These are phyloP conservation scores for Niebla homalea DNA, from an alignment of 495 filamentous ascomycete species.

Conservation along the genomic window DNA sequence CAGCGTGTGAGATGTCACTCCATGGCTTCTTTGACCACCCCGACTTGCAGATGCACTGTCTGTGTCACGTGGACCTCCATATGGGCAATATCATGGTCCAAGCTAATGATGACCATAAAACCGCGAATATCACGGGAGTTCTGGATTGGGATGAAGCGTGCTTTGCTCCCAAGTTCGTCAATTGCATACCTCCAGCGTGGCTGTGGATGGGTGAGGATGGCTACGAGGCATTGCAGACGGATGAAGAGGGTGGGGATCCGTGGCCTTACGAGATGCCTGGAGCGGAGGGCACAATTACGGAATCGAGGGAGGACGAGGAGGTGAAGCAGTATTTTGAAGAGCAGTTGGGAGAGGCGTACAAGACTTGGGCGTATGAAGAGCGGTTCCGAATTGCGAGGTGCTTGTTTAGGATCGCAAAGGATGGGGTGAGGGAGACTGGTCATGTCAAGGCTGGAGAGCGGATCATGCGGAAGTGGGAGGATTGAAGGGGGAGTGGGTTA, in stretches of 20 bases:
- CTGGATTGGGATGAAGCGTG: conserved; percentile 30
- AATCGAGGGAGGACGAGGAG: conserved; percentile 9
- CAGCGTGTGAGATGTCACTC: conserved; percentile 3
- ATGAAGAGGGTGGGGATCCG: background rate
- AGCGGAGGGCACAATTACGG: conserved; percentile 8
- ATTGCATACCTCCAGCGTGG: conserved; percentile 25
- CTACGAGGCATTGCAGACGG: conserved; percentile 18
- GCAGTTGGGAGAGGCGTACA: conserved; percentile 14
- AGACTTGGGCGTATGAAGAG: conserved; percentile 15
- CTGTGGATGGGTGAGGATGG: conserved; percentile 20
- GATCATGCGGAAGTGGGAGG: no score
- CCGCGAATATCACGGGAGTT: conserved; percentile 19
- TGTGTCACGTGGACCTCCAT: conserved; percentile 26
- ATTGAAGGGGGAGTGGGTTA: no score
- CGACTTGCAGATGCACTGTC: conserved; percentile 6
- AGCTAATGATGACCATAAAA: background rate
- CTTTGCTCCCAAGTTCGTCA: conserved; percentile 25
- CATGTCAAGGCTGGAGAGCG: no score
- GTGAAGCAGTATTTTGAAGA: conserved; percentile 24
- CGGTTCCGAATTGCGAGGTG: conserved; percentile 15
- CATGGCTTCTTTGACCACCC: conserved; percentile 2
- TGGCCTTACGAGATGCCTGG: conserved; percentile 12
- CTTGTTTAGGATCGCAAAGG: conserved; percentile 1
- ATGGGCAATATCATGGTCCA: conserved; percentile 27
- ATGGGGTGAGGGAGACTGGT: no score